Base-by-base conservation (phyloP, 208 protist species). In the Leishmania aethiopica region DNA sequence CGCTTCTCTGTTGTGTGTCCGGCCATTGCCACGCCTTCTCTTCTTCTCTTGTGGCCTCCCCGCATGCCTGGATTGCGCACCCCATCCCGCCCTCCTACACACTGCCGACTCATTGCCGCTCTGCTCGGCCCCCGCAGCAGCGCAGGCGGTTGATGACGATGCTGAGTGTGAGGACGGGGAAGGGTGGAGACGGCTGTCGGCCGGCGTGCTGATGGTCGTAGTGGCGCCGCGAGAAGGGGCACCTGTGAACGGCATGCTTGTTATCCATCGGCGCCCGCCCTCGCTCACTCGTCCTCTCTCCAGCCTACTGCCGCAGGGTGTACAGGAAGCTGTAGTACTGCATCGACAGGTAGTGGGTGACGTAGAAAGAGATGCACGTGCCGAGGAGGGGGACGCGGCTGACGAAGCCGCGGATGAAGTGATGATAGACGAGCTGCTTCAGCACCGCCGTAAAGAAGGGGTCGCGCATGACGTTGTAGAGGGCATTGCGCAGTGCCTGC, bases 271-370 rank as follows among this genome's bases (percentile, higher is more conserved):
- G 40, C 49, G 32, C 40, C 15, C 15, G 15, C 32, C 2, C 28
- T 59, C 47, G n/a, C 60, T 37, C n/a, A 1, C 47, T 57, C 47
- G 15, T 17, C 28, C 25, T 53, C 28, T 47, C 25, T 57, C 40
- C n/a, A n/a, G 11, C 47, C 72, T 91, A 94, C 79, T 95, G 81
- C 53, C 90, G 88, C 19, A 96, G 75, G 17, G 92, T 91, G 80
- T 96, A 97, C 49, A 96, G 88, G 79, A 97, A 96, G 57, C 89
- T 94, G 87, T 94, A 95, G 84, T 97, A 91, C 85, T 96, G 95
- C 86, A 94, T 93, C 49, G 83, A 91, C 15, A 97, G 81, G 64
- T 91, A 92, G 80, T 95, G 95, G 8, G 84, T 70, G 4, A 94
- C 91, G 74, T 97, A 93, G 53, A 90, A 92, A 1, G 62, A 78